phyloP scores from a whole-genome alignment of 2,329 filamentous ascomycete genomes.

The Arachnomyces sp. region DNA sequence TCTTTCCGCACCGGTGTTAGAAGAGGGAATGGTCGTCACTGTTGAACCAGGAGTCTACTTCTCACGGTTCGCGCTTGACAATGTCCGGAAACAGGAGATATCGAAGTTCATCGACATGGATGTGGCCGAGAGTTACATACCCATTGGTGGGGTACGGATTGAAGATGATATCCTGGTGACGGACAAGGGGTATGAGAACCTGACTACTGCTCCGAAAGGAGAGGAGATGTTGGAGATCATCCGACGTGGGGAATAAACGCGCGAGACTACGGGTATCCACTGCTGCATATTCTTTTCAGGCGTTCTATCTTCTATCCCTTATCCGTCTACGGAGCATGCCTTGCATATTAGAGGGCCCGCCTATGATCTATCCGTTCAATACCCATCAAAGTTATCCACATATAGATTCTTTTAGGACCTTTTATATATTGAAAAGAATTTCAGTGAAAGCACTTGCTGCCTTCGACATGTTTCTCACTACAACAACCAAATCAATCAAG shows the following conservation, averaged over 20 bases:
- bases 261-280: too few species aligned
- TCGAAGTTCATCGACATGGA: slow-evolving; percentile 34
- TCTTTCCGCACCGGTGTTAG: slow-evolving; percentile 30
- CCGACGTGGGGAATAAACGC: slow-evolving; percentile 12
- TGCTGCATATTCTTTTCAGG: too few species aligned
- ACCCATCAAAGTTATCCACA: too few species aligned
- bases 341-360: too few species aligned
- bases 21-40: slow-evolving; percentile 50
- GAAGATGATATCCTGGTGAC: slow-evolving; percentile 63
- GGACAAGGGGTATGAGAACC: slow-evolving; percentile 59
- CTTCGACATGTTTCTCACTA: too few species aligned
- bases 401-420: too few species aligned
- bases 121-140: slow-evolving; percentile 31
- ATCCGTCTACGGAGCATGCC: too few species aligned
- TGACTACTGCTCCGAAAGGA: slow-evolving; percentile 66
- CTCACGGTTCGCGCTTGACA: slow-evolving; percentile 29
- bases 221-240: slow-evolving; percentile 42
- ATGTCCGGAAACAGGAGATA: slow-evolving; percentile 23
- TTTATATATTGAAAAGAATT: too few species aligned
- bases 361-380: too few species aligned
- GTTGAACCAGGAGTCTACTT: slow-evolving; percentile 48
- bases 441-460: too few species aligned
- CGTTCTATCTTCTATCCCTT: too few species aligned
- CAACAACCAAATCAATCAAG: too few species aligned
- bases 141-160: slow-evolving; percentile 38